These are phyloP conservation scores for Metschnikowia koreensis DNA, from an alignment of 805 yeast genomes.

Conservation along the genomic window DNA sequence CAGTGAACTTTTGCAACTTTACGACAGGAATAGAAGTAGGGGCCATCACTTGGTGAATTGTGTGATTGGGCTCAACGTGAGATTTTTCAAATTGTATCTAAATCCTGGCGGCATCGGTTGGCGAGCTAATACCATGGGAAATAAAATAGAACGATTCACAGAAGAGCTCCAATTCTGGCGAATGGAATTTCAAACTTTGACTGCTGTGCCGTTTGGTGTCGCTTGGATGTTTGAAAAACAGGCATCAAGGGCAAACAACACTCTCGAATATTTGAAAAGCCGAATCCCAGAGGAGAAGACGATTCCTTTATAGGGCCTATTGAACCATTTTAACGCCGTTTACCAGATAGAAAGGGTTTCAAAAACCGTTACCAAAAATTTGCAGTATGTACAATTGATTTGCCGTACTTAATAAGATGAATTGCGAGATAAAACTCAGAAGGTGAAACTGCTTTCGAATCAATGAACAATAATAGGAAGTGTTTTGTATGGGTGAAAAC, in stretches of 20 bases:
- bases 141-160: background rate
- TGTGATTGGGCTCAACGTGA: background rate
- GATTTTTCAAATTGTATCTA: background rate
- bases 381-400: too few species aligned
- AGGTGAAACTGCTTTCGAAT: too few species aligned
- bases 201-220: background rate
- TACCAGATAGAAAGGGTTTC: too few species aligned
- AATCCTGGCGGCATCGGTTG: too few species aligned
- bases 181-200: background rate
- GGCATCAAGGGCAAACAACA: background rate
- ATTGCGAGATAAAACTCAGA: too few species aligned
- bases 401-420: too few species aligned
- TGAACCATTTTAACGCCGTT: too few species aligned
- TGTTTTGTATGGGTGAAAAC: too few species aligned
- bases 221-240: background rate
- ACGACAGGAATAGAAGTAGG: background rate
- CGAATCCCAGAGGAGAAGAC: background rate
- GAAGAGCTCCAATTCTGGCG: background rate
- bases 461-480: too few species aligned
- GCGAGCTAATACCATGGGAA: background rate
- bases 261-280: background rate
- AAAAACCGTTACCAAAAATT: too few species aligned
- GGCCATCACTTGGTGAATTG: background rate
- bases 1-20: slow-evolving; percentile 1
- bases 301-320: too few species aligned